Conservation (phyloP, 768 basidiomycete species). For the Lactifluus subvellereus region DNA sequence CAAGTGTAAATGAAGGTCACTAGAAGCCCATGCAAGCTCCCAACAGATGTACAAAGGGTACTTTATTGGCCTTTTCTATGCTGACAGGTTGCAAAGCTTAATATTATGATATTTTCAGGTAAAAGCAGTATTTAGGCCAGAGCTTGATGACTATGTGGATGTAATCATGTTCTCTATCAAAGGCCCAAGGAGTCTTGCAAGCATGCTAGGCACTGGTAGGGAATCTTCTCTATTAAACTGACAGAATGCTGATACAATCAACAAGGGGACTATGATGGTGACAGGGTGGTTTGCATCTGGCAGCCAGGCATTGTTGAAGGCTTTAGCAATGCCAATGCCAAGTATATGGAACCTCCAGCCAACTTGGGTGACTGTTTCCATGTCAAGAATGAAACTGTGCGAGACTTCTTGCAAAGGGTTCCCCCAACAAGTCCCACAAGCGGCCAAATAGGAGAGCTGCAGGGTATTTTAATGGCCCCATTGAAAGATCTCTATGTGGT, state of each 20-base stretch:
- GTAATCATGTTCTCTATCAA: constrained; percentile 44
- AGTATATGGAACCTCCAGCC: constrained; percentile 45
- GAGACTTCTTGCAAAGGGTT: constrained; percentile 35
- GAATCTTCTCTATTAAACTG: not conserved
- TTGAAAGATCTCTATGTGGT: constrained; percentile 42
- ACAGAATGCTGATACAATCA: not conserved
- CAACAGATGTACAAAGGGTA: constrained; percentile 62
- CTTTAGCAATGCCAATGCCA: constrained; percentile 49
- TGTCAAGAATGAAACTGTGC: constrained; percentile 40
- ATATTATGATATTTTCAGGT: constrained; percentile 36
- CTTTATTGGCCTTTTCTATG: constrained; percentile 28
- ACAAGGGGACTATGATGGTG: constrained; percentile 68
- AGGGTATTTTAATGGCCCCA: constrained; percentile 46
- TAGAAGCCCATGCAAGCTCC: constrained; percentile 64
- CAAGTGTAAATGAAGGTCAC: constrained; percentile 39
- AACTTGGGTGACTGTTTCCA: constrained; percentile 39
- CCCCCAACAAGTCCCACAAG: constrained; percentile 25
- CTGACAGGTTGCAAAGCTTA: not conserved
- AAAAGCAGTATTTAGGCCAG: constrained; percentile 47
- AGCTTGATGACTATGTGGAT: constrained; percentile 45
- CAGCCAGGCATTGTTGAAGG: constrained; percentile 46
- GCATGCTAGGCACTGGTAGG: constrained; percentile 58
- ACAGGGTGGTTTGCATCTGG: constrained; percentile 54
- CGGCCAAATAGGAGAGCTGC: constrained; percentile 36
- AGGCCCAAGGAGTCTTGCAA: constrained; percentile 46